These are phyloP conservation scores for Mollisia scopiformis DNA, from an alignment of 2,329 filamentous ascomycete genomes.

Conservation along the genomic window DNA sequence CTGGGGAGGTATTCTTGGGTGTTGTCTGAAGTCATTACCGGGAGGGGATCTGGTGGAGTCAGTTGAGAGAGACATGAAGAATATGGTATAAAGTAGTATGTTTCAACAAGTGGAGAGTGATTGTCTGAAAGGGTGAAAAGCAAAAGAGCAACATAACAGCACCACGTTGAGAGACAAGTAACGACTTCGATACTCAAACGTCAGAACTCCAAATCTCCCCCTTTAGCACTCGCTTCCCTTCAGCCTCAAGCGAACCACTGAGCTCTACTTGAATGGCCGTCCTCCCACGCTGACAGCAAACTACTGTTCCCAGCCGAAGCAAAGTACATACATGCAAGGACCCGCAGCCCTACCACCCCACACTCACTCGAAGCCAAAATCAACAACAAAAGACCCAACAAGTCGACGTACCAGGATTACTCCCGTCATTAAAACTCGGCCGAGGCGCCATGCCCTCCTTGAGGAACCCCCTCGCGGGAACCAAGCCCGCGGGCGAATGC, in stretches of 20 bases:
- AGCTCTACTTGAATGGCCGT: background rate
- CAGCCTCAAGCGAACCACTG: background rate
- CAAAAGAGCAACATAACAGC: background rate
- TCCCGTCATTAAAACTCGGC: constrained; percentile 71
- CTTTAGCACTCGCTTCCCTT: background rate
- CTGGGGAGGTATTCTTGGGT: constrained; percentile 32
- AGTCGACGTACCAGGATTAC: constrained; percentile 44
- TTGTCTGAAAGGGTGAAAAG: background rate
- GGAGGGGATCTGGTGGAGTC: constrained; percentile 32
- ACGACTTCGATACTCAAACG: background rate
- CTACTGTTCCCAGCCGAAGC: background rate
- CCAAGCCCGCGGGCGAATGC: constrained; percentile 64
- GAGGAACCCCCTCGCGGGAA: constrained; percentile 63
- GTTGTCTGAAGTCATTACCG: constrained; percentile 31
- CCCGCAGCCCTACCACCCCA: background rate
- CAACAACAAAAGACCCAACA: background rate
- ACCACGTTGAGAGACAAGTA: no score
- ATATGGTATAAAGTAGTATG: constrained; percentile 5
- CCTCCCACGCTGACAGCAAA: background rate
- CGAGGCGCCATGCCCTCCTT: constrained; percentile 66
- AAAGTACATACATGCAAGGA: background rate
- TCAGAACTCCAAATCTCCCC: background rate
- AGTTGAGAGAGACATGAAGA: constrained; percentile 1
- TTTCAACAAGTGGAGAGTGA: background rate
- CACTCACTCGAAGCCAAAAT: background rate